phyloP scores from a whole-genome alignment of 306 rosid genomes.

The Boehmeria nivea region DNA sequence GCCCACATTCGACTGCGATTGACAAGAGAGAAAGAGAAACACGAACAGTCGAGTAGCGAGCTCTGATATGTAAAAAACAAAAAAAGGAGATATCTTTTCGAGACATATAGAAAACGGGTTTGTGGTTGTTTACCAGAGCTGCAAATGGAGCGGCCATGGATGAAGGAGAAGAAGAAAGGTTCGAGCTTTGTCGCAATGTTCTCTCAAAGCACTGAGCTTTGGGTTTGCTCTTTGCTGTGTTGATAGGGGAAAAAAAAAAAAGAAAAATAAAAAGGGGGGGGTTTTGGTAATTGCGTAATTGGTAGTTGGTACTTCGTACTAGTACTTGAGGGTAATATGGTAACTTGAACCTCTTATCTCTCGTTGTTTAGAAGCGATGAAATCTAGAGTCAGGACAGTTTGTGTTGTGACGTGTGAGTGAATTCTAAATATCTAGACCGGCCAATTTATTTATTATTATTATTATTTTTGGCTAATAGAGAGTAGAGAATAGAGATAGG shows the following conservation, averaged over 20 bases:
- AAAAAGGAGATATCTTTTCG: too few species aligned
- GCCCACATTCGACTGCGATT: constrained; percentile 37
- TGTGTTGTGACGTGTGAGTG: not conserved
- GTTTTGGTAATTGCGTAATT: too few species aligned
- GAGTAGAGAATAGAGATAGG: too few species aligned
- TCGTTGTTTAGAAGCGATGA: constrained; percentile 9
- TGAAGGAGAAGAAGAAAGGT: not conserved
- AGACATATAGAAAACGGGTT: too few species aligned
- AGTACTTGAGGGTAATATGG: constrained; percentile 1
- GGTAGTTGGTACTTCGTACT: too few species aligned
- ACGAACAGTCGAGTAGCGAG: not conserved
- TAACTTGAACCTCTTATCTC: not conserved
- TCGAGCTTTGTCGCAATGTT: not conserved
- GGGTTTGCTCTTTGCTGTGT: too few species aligned
- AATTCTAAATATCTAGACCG: too few species aligned
- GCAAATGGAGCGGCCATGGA: constrained; percentile 48
- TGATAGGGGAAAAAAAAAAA: too few species aligned
- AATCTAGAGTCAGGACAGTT: not conserved
- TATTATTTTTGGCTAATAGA: too few species aligned
- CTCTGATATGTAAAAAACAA: too few species aligned
- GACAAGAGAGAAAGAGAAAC: not conserved
- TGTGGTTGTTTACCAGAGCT: constrained; percentile 28
- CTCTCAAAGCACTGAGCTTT: not conserved
- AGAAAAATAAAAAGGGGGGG: not conserved
- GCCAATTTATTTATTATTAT: too few species aligned